A percentile compares a stretch with the other conserved stretches of the same genome.
phyloP scores from a whole-genome alignment of 1,139 yeast genomes.

The Schwanniomyces etchellsii region DNA sequence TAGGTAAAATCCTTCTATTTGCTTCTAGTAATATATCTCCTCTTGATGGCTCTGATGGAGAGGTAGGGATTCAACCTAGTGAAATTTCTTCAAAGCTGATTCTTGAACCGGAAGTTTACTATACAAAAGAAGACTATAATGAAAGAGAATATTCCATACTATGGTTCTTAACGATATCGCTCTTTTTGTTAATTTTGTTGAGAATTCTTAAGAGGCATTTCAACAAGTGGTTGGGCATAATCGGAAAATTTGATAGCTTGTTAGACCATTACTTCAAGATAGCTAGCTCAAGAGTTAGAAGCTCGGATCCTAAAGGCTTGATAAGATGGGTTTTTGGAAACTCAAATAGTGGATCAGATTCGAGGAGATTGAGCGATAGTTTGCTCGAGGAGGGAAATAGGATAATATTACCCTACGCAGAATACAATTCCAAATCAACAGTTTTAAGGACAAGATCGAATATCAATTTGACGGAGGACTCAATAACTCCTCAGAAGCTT shows the following conservation, averaged over 20 bases:
- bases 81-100: conserved; percentile 36
- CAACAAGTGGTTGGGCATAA: conserved; percentile 5
- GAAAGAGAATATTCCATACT: conserved; percentile 11
- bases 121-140: conserved; percentile 17
- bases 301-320: not conserved
- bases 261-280: conserved; percentile 1
- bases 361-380: not conserved
- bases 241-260: conserved; percentile 10
- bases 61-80: conserved; percentile 51
- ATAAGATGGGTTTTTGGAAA: not conserved
- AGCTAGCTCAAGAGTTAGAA: not conserved
- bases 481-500: conserved; percentile 4
- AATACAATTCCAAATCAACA: not conserved
- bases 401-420: conserved; percentile 11
- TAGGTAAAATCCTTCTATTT: conserved; percentile 54
- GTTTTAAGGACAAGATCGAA: conserved; percentile 37
- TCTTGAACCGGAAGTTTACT: conserved; percentile 18
- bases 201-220: conserved; percentile 4
- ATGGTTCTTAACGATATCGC: conserved; percentile 14
- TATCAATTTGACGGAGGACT: conserved; percentile 25
- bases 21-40: conserved; percentile 49
- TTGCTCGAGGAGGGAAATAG: conserved; percentile 26
- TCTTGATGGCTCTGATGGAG: conserved; percentile 15
- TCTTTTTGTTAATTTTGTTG: conserved; percentile 11
- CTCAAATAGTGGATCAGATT: not conserved